Evolutionary conservation across 2,329 filamentous ascomycete species (phyloP).

Genomic region (Amauroascus verrucosus): DNA sequence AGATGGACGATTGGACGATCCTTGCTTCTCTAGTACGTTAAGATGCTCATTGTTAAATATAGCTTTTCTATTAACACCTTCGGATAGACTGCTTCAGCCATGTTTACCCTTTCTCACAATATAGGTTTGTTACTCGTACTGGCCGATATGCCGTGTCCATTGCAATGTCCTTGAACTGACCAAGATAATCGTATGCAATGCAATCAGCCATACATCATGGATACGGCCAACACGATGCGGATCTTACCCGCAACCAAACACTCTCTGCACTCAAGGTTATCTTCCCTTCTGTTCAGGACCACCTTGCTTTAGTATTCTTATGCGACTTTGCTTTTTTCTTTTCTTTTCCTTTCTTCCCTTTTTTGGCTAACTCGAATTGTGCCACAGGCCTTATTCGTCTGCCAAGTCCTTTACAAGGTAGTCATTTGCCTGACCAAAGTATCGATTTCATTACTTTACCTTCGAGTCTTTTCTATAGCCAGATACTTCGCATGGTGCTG

Average conservation of each 20-base stretch:
- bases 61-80: no score
- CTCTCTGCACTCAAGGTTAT: slow-evolving; percentile 22
- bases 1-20: slow-evolving; percentile 22
- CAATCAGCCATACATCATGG: slow-evolving; percentile 26
- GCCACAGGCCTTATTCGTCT: slow-evolving; percentile 41
- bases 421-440: slow-evolving; percentile 46
- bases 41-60: neutral
- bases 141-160: neutral
- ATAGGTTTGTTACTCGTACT: neutral
- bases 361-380: neutral
- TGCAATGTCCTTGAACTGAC: neutral
- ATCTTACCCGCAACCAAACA: slow-evolving; percentile 19
- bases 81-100: slow-evolving; percentile 12
- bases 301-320: no score
- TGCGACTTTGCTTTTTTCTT: no score
- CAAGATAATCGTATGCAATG: neutral
- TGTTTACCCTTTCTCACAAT: slow-evolving; percentile 18
- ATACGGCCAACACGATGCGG: slow-evolving; percentile 22
- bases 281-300: no score
- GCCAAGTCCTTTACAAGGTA: slow-evolving; percentile 47
- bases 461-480: slow-evolving; percentile 42
- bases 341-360: no score
- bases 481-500: slow-evolving; percentile 39
- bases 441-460: slow-evolving; percentile 46
- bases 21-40: slow-evolving; percentile 18